phyloP scores from a whole-genome alignment of 2,329 filamentous ascomycete genomes.

The Phyllosticta citrichinensis region DNA sequence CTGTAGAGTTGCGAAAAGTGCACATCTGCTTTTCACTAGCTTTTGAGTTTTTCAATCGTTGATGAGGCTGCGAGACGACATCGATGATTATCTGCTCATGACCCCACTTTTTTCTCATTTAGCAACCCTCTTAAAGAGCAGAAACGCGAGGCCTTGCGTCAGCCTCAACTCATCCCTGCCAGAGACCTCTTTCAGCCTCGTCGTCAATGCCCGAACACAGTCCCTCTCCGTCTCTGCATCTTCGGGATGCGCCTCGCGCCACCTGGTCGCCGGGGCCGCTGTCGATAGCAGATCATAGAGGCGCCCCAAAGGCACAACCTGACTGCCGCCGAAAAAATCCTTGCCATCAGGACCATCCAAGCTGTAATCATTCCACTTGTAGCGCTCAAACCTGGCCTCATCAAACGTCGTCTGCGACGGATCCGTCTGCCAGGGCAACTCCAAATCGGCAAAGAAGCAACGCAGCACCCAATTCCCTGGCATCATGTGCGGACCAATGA shows the following conservation, averaged over 20 bases:
- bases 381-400: conserved; percentile 29
- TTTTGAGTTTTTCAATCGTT: too few species aligned
- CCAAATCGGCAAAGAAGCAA: conserved; percentile 33
- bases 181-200: conserved; percentile 12
- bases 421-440: conserved; percentile 41
- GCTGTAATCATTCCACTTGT: conserved; percentile 33
- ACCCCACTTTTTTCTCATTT: background rate
- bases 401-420: conserved; percentile 28
- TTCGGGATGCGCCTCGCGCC: conserved; percentile 37
- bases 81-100: background rate
- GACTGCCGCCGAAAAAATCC: conserved; percentile 18
- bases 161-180: background rate
- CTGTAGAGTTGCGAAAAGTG: too few species aligned
- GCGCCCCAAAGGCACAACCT: conserved; percentile 21
- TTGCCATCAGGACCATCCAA: conserved; percentile 15
- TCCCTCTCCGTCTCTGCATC: conserved; percentile 32
- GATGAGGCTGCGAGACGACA: too few species aligned
- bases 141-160: background rate
- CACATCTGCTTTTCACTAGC: too few species aligned
- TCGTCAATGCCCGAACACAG: conserved; percentile 23
- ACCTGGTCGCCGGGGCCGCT: conserved; percentile 32
- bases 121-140: conserved; percentile 2
- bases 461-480: conserved; percentile 35
- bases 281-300: conserved; percentile 31
- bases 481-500: conserved; percentile 31